Percentiles rank a stretch among this genome's conserved stretches.
phyloP scores from a whole-genome alignment of 305 asterid genomes.

The Fraxinus latifolia region DNA sequence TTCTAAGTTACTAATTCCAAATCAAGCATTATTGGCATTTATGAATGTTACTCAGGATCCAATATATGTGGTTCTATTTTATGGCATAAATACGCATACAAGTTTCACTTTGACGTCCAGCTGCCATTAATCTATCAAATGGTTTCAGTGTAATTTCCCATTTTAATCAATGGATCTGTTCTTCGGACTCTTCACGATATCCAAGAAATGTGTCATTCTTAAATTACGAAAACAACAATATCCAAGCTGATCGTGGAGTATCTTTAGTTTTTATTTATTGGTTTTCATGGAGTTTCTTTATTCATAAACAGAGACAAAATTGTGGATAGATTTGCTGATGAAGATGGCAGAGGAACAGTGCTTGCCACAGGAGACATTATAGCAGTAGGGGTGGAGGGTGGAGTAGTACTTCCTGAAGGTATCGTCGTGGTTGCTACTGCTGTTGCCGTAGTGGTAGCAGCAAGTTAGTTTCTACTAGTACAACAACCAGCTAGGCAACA shows the following conservation, averaged over 20 bases:
- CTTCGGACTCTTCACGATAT: not conserved
- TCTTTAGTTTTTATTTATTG: no score
- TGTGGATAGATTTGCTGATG: slow-evolving; percentile 29
- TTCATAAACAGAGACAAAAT: slow-evolving; percentile 19
- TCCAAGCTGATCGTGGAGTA: no score
- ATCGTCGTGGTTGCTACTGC: slow-evolving; percentile 13
- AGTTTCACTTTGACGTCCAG: not conserved
- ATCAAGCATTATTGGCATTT: not conserved
- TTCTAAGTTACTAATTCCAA: not conserved
- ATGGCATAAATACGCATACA: not conserved
- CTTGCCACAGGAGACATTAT: slow-evolving; percentile 19
- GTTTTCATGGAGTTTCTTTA: no score
- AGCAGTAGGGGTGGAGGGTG: slow-evolving; percentile 27
- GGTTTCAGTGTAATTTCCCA: not conserved
- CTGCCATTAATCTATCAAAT: not conserved
- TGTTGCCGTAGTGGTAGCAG: slow-evolving; percentile 44
- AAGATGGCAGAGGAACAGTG: slow-evolving; percentile 27
- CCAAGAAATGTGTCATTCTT: not conserved
- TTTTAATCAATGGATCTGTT: not conserved
- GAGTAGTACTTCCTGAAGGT: slow-evolving; percentile 21
- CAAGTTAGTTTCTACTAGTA: slow-evolving; percentile 69
- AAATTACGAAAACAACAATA: not conserved
- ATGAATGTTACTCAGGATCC: not conserved
- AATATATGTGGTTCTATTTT: not conserved
- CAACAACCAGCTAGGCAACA: slow-evolving; percentile 70